Conservation (phyloP, 2,329 filamentous ascomycete genomes). For the Tolypocladium guangdongense region DNA sequence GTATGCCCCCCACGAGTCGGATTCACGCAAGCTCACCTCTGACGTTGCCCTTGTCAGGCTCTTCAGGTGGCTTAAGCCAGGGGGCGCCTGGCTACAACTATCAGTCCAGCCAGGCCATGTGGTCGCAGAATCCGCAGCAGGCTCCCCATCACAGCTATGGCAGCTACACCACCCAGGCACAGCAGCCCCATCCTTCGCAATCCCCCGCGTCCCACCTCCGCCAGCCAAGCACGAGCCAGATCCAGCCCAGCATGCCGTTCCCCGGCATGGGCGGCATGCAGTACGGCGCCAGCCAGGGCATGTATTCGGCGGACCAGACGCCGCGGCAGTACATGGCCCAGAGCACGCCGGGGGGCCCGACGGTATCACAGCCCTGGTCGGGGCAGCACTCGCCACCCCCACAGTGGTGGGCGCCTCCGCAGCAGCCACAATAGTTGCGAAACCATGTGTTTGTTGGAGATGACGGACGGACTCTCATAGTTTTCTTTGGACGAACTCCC, state of each 20-base stretch:
- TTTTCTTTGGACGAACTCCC: slow-evolving; percentile 14
- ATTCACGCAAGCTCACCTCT: slow-evolving; percentile 17
- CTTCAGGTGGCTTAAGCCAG: slow-evolving; percentile 40
- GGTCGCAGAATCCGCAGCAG: slow-evolving; percentile 55
- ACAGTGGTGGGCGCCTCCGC: slow-evolving; percentile 44
- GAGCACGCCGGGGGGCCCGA: slow-evolving; percentile 37
- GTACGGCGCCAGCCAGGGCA: slow-evolving; percentile 44
- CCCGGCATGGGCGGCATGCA: slow-evolving; percentile 51
- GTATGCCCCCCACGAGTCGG: slow-evolving; percentile 44
- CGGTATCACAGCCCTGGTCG: slow-evolving; percentile 41
- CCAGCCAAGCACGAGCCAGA: slow-evolving; percentile 43
- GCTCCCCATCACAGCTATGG: slow-evolving; percentile 47
- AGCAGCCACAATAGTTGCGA: slow-evolving; percentile 27
- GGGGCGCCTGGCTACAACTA: slow-evolving; percentile 54
- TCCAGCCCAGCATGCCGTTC: slow-evolving; percentile 50
- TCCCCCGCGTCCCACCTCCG: slow-evolving; percentile 50
- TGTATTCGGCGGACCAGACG: slow-evolving; percentile 52
- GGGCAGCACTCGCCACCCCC: slow-evolving; percentile 53
- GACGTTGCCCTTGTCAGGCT: slow-evolving; percentile 23
- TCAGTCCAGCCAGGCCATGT: slow-evolving; percentile 47
- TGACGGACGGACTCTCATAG: neutral
- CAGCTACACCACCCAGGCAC: slow-evolving; percentile 41
- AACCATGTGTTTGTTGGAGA: neutral
- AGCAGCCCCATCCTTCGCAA: slow-evolving; percentile 39
- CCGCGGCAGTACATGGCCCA: slow-evolving; percentile 59